Conservation (phyloP, 2,329 filamentous ascomycete species). For the Colletotrichum brevisporum region DNA sequence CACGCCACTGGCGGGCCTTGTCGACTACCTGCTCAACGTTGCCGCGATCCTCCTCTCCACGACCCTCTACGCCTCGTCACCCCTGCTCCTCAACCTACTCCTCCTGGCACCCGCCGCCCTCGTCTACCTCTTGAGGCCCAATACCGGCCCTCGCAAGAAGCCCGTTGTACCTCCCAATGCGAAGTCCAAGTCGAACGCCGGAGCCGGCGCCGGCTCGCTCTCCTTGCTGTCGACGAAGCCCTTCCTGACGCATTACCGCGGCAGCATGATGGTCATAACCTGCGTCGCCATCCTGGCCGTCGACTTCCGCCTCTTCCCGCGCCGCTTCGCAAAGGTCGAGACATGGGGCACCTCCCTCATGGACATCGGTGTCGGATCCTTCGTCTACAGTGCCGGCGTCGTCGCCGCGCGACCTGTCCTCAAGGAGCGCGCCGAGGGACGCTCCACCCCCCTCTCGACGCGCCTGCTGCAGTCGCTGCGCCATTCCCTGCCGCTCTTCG, state of each 20-base stretch:
- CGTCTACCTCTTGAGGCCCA: slow-evolving; percentile 67
- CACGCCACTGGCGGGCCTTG: slow-evolving; percentile 74
- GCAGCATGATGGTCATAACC: slow-evolving; percentile 91
- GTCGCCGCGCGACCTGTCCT: slow-evolving; percentile 89
- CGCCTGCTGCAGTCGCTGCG: slow-evolving; percentile 78
- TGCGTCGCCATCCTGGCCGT: slow-evolving; percentile 96
- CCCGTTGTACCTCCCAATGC: slow-evolving; percentile 62
- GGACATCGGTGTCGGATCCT: slow-evolving; percentile 97
- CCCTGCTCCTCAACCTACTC: slow-evolving; percentile 81
- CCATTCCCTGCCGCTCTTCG: slow-evolving; percentile 86
- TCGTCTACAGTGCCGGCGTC: slow-evolving; percentile 93
- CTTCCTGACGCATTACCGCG: slow-evolving; percentile 92
- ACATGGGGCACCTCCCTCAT: slow-evolving; percentile 99
- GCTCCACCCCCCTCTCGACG: slow-evolving; percentile 62
- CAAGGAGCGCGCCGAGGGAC: slow-evolving; percentile 73
- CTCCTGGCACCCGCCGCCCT: slow-evolving; percentile 79
- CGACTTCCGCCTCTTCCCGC: slow-evolving; percentile 92
- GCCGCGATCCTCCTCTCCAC: slow-evolving; percentile 85
- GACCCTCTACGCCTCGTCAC: slow-evolving; percentile 84
- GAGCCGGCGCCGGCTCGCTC: slow-evolving; percentile 44
- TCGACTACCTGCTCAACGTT: slow-evolving; percentile 92
- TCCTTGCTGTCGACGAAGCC: slow-evolving; percentile 83
- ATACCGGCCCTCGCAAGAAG: slow-evolving; percentile 58
- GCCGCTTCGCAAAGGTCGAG: slow-evolving; percentile 96
- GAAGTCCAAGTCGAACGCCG: slow-evolving; percentile 51